A percentile compares a stretch with the other conserved stretches of the same genome.
phyloP scores from a whole-genome alignment of 495 filamentous ascomycete genomes.

The Penicillium angulare region DNA sequence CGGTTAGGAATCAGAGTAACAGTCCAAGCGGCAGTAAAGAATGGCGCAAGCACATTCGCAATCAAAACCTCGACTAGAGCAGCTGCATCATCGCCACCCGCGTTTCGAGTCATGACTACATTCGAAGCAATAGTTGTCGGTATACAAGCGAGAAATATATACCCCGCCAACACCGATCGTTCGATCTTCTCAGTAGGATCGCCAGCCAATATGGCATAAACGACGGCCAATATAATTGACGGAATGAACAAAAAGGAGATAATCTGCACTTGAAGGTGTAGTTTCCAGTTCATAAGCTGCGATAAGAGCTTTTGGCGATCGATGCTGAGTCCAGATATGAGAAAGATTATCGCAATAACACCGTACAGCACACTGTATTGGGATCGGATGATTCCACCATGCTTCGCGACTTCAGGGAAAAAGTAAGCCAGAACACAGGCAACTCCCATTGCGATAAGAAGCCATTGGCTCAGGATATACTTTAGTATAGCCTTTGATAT shows the following conservation, averaged over 20 bases:
- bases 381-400: slow-evolving; percentile 51
- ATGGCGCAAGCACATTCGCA: slow-evolving; percentile 53
- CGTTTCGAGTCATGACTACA: slow-evolving; percentile 55
- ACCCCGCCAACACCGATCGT: slow-evolving; percentile 51
- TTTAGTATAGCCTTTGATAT: slow-evolving; percentile 18
- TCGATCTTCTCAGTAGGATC: slow-evolving; percentile 42
- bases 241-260: slow-evolving; percentile 53
- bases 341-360: slow-evolving; percentile 52
- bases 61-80: slow-evolving; percentile 54
- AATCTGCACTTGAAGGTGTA: slow-evolving; percentile 51
- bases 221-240: slow-evolving; percentile 40
- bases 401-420: slow-evolving; percentile 53
- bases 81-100: slow-evolving; percentile 55
- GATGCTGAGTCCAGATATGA: slow-evolving; percentile 54
- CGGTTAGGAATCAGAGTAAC: slow-evolving; percentile 45
- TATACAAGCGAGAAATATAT: slow-evolving; percentile 55
- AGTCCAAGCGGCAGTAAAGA: slow-evolving; percentile 52
- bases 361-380: slow-evolving; percentile 56
- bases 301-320: slow-evolving; percentile 49
- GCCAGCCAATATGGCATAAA: slow-evolving; percentile 47
- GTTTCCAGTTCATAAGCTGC: slow-evolving; percentile 51
- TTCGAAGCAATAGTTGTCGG: slow-evolving; percentile 59
- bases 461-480: slow-evolving; percentile 54
- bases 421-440: slow-evolving; percentile 50
- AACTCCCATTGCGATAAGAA: slow-evolving; percentile 54